phyloP scores from a whole-genome alignment of 441 rosid genomes.

The Pelargonium myrrhifolium region DNA sequence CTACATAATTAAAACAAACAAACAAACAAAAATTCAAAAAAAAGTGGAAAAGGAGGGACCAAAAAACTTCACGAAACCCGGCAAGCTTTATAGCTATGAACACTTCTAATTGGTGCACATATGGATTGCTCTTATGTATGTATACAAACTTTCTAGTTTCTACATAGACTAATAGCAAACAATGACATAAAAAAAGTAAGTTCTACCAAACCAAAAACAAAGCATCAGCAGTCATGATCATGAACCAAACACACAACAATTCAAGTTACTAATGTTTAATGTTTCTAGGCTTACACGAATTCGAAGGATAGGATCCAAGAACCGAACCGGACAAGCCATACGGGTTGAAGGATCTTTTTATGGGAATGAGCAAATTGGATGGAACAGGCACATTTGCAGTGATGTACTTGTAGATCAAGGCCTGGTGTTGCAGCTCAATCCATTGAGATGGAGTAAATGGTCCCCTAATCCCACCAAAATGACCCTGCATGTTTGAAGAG shows the following conservation, averaged over 20 bases:
- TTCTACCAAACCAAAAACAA: neutral
- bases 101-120: constrained; percentile 16
- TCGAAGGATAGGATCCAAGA: constrained; percentile 33
- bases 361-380: constrained; percentile 52
- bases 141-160: constrained; percentile 11
- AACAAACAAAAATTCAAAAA: constrained; percentile 1
- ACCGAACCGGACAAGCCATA: constrained; percentile 30
- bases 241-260: neutral
- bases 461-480: constrained; percentile 41
- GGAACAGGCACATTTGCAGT: constrained; percentile 75
- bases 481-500: constrained; percentile 41
- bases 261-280: neutral
- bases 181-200: constrained; percentile 18
- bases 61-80: neutral
- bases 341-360: constrained; percentile 53
- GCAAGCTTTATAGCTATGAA: constrained; percentile 13
- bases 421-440: constrained; percentile 87
- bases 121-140: neutral
- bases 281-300: constrained; percentile 37
- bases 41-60: neutral
- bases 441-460: constrained; percentile 80
- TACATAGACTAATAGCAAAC: constrained; percentile 13
- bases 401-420: constrained; percentile 81
- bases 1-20: constrained; percentile 20
- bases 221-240: too few species aligned